Conservation (phyloP, 2,329 filamentous ascomycete genomes). For the Colletotrichum musicola region DNA sequence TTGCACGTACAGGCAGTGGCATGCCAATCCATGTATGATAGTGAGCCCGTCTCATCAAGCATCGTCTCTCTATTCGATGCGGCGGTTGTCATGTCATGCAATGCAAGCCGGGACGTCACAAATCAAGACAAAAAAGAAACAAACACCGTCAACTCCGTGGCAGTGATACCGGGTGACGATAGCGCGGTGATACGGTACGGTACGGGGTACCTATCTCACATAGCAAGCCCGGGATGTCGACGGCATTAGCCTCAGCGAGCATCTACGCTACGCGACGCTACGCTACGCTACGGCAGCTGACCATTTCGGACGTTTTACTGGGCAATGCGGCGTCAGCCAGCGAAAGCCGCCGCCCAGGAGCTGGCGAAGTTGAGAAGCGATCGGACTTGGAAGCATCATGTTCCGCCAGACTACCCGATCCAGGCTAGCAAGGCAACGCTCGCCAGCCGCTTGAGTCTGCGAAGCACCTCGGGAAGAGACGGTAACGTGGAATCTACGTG, state of each 20-base stretch:
- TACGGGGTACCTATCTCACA: background rate
- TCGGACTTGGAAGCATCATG: conserved; percentile 18
- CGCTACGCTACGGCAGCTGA: background rate
- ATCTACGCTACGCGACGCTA: too few relatives aligned
- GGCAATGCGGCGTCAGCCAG: conserved; percentile 15
- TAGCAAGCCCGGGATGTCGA: conserved; percentile 11
- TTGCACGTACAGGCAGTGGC: background rate
- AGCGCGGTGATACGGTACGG: background rate
- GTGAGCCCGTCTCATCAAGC: background rate
- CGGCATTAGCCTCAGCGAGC: conserved; percentile 6
- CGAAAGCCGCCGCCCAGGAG: conserved; percentile 11
- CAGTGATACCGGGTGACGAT: background rate
- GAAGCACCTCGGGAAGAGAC: conserved; percentile 22
- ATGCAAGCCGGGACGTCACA: background rate
- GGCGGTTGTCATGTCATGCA: background rate
- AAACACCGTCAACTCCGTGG: background rate
- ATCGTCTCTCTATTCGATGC: background rate
- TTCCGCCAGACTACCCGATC: conserved; percentile 21
- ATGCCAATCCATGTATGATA: background rate
- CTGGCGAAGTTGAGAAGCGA: conserved; percentile 14
- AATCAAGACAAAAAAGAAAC: background rate
- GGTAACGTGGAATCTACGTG: conserved; percentile 17
- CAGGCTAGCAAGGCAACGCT: conserved; percentile 14
- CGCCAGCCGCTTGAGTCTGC: background rate
- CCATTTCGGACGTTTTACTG: conserved; percentile 2